Conservation (phyloP, 2,329 filamentous ascomycete species). For the Penicillium vulpinum region DNA sequence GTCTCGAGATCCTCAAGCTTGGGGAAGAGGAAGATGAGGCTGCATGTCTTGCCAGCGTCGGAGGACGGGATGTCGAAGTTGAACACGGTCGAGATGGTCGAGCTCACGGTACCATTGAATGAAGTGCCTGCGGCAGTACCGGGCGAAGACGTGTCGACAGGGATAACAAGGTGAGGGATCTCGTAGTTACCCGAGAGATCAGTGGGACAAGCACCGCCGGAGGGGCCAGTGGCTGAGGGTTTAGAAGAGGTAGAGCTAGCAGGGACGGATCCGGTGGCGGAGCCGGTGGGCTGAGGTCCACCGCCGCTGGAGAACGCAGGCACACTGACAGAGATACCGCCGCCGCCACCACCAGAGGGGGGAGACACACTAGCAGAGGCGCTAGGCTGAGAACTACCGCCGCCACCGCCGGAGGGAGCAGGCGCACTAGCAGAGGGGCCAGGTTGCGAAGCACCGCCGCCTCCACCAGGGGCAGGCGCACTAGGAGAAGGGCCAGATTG, state of each 20-base stretch:
- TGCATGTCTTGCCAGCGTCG: constrained; percentile 61
- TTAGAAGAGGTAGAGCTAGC: constrained; percentile 11
- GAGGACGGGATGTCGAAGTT: constrained; percentile 65
- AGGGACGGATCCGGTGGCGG: constrained; percentile 10
- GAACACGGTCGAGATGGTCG: constrained; percentile 60
- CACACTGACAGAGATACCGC: not conserved
- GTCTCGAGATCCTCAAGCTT: constrained; percentile 58
- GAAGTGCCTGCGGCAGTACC: constrained; percentile 54
- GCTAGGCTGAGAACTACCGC: not conserved
- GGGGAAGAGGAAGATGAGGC: constrained; percentile 66
- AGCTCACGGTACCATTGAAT: constrained; percentile 57
- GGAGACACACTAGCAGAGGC: not conserved
- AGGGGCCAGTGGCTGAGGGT: constrained; percentile 14
- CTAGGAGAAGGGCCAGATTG: constrained; percentile 10
- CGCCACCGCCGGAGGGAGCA: not conserved
- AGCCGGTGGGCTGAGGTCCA: constrained; percentile 1
- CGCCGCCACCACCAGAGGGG: not conserved
- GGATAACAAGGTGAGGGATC: constrained; percentile 64
- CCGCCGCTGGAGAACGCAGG: not conserved
- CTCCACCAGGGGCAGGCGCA: not conserved
- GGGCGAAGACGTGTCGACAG: constrained; percentile 57
- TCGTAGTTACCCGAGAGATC: constrained; percentile 51
- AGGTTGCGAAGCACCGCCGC: not conserved
- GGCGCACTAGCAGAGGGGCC: not conserved
- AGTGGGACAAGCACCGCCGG: constrained; percentile 44